Conservation (phyloP, 2,329 filamentous ascomycete species). For the Pseudogymnoascus sp. region DNA sequence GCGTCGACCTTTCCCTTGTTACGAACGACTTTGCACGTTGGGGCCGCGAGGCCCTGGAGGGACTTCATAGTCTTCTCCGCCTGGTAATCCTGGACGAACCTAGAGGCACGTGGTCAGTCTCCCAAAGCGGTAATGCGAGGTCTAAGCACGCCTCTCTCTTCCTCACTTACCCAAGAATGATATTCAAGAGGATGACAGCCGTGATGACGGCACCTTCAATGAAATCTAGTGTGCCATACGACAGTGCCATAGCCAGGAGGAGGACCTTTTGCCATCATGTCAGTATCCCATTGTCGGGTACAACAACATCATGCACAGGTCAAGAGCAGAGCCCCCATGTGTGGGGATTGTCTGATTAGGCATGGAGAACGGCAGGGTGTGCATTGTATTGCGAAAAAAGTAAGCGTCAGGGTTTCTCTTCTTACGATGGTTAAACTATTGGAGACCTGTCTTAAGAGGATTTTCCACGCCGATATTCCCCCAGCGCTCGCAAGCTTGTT, state of each 20-base stretch:
- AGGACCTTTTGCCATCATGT: conserved; percentile 45
- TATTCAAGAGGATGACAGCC: conserved; percentile 58
- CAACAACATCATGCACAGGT: not conserved
- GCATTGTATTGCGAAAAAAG: conserved; percentile 6
- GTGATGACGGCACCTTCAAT: conserved; percentile 55
- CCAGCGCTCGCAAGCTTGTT: conserved; percentile 65
- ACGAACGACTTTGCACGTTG: conserved; percentile 50
- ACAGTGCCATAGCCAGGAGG: conserved; percentile 63
- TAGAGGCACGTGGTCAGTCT: conserved; percentile 23
- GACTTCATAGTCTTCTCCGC: conserved; percentile 56
- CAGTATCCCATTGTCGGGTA: not conserved
- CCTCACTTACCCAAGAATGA: conserved; percentile 48
- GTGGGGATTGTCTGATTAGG: not conserved
- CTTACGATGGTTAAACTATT: conserved; percentile 63
- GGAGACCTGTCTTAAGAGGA: conserved; percentile 67
- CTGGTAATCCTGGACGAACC: conserved; percentile 51
- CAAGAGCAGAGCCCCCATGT: not conserved
- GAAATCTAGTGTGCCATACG: conserved; percentile 56
- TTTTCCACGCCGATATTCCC: conserved; percentile 64
- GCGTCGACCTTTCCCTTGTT: conserved; percentile 41
- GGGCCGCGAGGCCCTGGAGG: conserved; percentile 29
- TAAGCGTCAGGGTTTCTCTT: conserved; percentile 10
- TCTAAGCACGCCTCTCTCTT: not conserved
- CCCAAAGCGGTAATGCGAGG: conserved; percentile 15
- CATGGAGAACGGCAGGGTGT: conserved; percentile 2